Percentiles rank a stretch among this genome's conserved stretches.
phyloP scores from a whole-genome alignment of 192 early-diverging fungal genomes.

The Piromyces finnis region DNA sequence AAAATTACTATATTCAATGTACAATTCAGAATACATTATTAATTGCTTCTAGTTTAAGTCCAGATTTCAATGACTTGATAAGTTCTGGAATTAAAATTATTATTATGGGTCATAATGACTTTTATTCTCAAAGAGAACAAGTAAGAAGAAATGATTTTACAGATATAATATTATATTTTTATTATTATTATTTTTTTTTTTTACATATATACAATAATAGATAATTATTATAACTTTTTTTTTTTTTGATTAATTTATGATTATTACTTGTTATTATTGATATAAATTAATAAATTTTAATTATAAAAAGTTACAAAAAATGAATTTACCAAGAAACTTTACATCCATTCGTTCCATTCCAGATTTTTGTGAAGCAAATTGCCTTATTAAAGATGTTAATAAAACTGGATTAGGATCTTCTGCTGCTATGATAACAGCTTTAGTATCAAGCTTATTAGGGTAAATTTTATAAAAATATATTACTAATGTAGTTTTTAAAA shows the following conservation, averaged over 20 bases:
- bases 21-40: background rate
- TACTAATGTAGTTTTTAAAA: too few relatives aligned
- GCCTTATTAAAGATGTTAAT: constrained; percentile 36
- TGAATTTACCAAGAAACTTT: background rate
- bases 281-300: too few relatives aligned
- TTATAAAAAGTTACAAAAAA: background rate
- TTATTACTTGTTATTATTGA: too few relatives aligned
- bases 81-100: constrained; percentile 39
- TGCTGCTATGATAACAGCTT: constrained; percentile 87
- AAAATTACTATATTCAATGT: background rate
- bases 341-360: constrained; percentile 25
- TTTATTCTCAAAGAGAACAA: constrained; percentile 90
- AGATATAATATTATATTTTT: too few relatives aligned
- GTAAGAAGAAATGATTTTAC: constrained; percentile 17
- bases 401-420: constrained; percentile 96
- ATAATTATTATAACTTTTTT: too few relatives aligned
- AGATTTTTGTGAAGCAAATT: background rate
- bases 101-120: constrained; percentile 89
- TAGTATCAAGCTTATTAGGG: constrained; percentile 57
- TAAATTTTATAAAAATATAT: too few relatives aligned
- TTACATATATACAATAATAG: too few relatives aligned
- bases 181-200: background rate
- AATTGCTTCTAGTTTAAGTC: constrained; percentile 1
- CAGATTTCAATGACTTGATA: background rate
- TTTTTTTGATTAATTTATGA: too few relatives aligned